Base-by-base conservation (phyloP, 495 filamentous ascomycete genomes). In the Hyaloscypha finlandica region DNA sequence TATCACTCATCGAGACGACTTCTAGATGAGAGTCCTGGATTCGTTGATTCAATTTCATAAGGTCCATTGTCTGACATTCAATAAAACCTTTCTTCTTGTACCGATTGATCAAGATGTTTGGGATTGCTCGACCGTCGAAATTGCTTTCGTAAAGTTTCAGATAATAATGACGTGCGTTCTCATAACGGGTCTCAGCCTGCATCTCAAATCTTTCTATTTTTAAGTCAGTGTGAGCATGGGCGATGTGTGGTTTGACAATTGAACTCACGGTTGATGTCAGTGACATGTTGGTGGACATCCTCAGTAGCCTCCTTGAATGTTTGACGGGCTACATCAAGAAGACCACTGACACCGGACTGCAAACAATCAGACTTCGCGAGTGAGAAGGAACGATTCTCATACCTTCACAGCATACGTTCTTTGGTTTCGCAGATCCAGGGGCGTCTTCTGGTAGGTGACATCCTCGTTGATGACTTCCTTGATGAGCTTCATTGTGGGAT, bases 371-470 rank as follows among this genome's bases (percentile, higher is more conserved):
- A 55, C 31, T 16, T 2, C 30, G 16, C 9, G 4, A 14, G 9
- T 35, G 8, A 70, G 55, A 25, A 25, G 19, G 9, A 45, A 32
- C 0, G 4, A 8, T 29, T 19, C 4, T 69, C 65, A 70, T 25
- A 92, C 92, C 81, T 90, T 95, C 45, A 99, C 87, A 61, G 95
- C 95, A 78, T 96, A 97, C 14, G 92, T 93, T 58, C 95, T 83
- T 75, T 99, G 96, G 71, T 97, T 96, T 60, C 93, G 86, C 61
- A 96, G 80, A 66, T 97, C 95, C 11, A 98, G 83, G 3, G 95
- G 92, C 51, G 87, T 86, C 59, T 84, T 92, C 68, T 92, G 88
- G 72, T 90, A 96, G 4, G 82, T 84, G 1, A 91, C 89, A 75
- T 95, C 90, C 57, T 91, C 86, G 65, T 98, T 96, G 69, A 99